A percentile compares a stretch with the other conserved stretches of the same genome.
phyloP scores from a whole-genome alignment of 2,329 filamentous ascomycete species.

The Botryosphaeria agaves region DNA sequence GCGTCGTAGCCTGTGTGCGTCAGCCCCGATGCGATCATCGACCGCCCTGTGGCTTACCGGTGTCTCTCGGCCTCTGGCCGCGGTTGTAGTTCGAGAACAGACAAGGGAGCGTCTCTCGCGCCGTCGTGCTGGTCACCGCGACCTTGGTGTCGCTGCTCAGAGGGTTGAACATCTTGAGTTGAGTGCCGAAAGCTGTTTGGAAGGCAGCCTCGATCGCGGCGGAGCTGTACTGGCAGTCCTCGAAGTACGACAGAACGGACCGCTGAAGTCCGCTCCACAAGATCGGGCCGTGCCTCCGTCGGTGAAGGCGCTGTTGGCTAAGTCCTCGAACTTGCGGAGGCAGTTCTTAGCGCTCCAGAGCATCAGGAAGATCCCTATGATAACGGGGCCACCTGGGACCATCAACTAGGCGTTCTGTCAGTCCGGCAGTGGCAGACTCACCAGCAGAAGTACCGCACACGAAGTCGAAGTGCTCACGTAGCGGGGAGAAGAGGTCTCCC shows the following conservation, averaged over 20 bases:
- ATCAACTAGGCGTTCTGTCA: neutral
- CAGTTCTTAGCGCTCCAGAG: constrained; percentile 8
- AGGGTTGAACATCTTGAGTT: constrained; percentile 12
- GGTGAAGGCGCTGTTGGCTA: constrained; percentile 10
- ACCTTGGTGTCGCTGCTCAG: constrained; percentile 11
- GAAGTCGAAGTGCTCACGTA: constrained; percentile 12
- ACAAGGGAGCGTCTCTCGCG: constrained; percentile 6
- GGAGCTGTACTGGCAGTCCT: constrained; percentile 11
- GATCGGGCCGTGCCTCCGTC: constrained; percentile 2
- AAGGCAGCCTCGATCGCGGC: constrained; percentile 11
- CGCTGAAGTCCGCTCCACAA: constrained; percentile 7
- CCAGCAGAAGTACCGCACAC: constrained; percentile 12
- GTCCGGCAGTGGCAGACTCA: constrained; percentile 3
- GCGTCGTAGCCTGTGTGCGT: constrained; percentile 8
- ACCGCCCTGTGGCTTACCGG: constrained; percentile 3
- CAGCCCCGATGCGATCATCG: too few species aligned
- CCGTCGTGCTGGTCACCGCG: constrained; percentile 12
- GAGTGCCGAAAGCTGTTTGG: constrained; percentile 4
- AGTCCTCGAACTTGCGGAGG: constrained; percentile 8
- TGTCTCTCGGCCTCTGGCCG: constrained; percentile 3
- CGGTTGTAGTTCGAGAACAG: constrained; percentile 16
- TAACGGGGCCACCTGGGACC: constrained; percentile 10
- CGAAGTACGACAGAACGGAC: constrained; percentile 9
- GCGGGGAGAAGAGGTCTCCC: constrained; percentile 5
- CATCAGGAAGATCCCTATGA: constrained; percentile 12